Conservation (phyloP, 2,329 filamentous ascomycete species). For the Plenodomus tracheiphilus region DNA sequence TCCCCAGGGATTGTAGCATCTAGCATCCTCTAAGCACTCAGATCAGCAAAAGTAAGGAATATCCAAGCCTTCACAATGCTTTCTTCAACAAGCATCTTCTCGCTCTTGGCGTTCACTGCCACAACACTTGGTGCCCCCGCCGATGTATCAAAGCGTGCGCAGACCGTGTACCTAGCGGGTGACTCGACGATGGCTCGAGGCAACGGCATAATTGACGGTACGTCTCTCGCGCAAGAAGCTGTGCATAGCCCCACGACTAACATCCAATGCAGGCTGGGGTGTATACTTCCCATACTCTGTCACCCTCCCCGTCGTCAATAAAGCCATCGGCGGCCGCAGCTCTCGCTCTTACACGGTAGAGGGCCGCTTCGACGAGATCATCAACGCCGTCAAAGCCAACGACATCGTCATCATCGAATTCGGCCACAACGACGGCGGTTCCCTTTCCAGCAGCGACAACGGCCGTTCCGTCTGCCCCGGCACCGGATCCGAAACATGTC, state of each 20-base stretch:
- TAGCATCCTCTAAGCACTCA: not conserved
- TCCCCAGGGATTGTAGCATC: not conserved
- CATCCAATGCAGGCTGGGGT: slow-evolving; percentile 60
- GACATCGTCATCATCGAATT: slow-evolving; percentile 74
- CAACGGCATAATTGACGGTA: slow-evolving; percentile 51
- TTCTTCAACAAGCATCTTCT: slow-evolving; percentile 16
- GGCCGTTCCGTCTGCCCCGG: slow-evolving; percentile 64
- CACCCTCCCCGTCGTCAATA: slow-evolving; percentile 60
- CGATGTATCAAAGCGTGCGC: slow-evolving; percentile 32
- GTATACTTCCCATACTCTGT: slow-evolving; percentile 60
- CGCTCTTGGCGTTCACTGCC: slow-evolving; percentile 23
- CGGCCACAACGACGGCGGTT: slow-evolving; percentile 72
- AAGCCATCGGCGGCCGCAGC: slow-evolving; percentile 67
- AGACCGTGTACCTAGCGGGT: slow-evolving; percentile 60
- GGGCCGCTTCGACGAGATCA: slow-evolving; percentile 56
- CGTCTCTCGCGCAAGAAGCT: not conserved
- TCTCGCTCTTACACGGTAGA: slow-evolving; percentile 69
- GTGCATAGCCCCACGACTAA: not conserved
- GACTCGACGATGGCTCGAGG: slow-evolving; percentile 64
- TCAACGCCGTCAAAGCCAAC: slow-evolving; percentile 53
- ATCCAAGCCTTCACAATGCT: slow-evolving; percentile 1
- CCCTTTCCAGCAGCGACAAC: slow-evolving; percentile 59
- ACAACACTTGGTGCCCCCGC: slow-evolving; percentile 28
- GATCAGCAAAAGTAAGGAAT: not conserved
- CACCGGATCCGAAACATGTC: slow-evolving; percentile 57